A percentile compares a stretch with the other conserved stretches of the same genome.
Evolutionary conservation across 768 basidiomycete species (phyloP).

Genomic region (Mycena capillaripes): DNA sequence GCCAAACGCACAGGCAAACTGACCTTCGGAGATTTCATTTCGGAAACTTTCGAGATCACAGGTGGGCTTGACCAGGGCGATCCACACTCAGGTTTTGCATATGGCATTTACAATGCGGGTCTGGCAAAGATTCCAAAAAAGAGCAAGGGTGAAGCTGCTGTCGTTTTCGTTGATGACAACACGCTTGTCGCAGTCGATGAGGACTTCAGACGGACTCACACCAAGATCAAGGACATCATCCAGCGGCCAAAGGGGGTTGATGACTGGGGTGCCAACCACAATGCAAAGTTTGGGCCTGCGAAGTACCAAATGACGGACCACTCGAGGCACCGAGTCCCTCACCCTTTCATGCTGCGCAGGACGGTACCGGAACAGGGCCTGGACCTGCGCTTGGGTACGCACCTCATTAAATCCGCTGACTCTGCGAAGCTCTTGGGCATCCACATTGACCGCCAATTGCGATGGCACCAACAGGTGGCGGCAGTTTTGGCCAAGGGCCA

Average conservation of each 20-base stretch:
- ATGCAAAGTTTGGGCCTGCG: neutral
- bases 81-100: conserved; percentile 46
- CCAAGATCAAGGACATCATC: neutral
- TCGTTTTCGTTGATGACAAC: neutral
- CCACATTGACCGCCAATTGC: too few species aligned
- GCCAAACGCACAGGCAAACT: conserved; percentile 19
- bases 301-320: neutral
- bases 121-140: neutral
- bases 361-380: neutral
- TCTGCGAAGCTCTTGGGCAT: too few species aligned
- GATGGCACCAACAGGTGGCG: too few species aligned
- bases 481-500: too few species aligned
- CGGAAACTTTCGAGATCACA: conserved; percentile 32
- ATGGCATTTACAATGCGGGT: conserved; percentile 48
- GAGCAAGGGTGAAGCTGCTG: neutral
- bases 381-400: too few species aligned
- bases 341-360: neutral
- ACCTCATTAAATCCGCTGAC: too few species aligned
- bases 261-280: neutral
- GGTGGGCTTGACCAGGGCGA: conserved; percentile 51
- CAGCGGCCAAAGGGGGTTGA: neutral
- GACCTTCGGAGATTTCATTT: conserved; percentile 40
- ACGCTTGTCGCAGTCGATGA: neutral
- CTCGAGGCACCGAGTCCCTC: neutral
- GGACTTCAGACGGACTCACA: neutral